phyloP scores from a whole-genome alignment of 108 stramenopile species.

The Nitzschia sp. region DNA sequence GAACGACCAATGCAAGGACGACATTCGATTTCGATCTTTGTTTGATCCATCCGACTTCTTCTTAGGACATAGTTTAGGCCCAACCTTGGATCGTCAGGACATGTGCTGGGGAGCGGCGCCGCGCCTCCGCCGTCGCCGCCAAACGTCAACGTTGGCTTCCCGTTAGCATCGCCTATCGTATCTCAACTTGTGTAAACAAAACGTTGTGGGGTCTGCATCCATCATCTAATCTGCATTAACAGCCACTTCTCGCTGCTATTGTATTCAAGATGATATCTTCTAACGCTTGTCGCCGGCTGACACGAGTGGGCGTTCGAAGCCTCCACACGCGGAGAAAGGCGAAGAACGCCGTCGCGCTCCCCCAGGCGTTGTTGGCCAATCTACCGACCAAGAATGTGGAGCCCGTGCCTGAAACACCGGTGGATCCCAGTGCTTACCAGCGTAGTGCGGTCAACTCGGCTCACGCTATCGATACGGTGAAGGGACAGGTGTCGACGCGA shows the following conservation, averaged over 20 bases:
- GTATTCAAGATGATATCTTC: constrained; percentile 25
- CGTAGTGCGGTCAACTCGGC: constrained; percentile 76
- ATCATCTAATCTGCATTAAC: too few species aligned
- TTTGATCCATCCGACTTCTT: too few species aligned
- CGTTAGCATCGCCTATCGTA: too few species aligned
- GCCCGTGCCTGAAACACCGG: constrained; percentile 19
- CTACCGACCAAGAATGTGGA: constrained; percentile 31
- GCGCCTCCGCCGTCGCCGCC: too few species aligned
- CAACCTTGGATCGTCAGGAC: too few species aligned
- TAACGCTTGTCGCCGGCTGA: constrained; percentile 11
- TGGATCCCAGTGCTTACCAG: constrained; percentile 53
- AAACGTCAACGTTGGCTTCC: too few species aligned
- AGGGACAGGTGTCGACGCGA: constrained; percentile 44
- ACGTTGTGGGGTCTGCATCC: too few species aligned
- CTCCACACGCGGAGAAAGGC: constrained; percentile 41
- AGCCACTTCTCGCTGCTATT: background rate
- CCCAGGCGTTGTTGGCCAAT: constrained; percentile 32
- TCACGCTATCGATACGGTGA: constrained; percentile 64
- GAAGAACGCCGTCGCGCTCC: constrained; percentile 36
- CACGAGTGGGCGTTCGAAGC: constrained; percentile 22
- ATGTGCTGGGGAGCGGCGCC: too few species aligned
- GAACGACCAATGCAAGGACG: too few species aligned
- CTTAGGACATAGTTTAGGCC: too few species aligned
- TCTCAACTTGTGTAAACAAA: too few species aligned
- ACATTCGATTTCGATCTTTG: too few species aligned